These are phyloP conservation scores for Leccinellum rugosiceps DNA, from an alignment of 768 basidiomycete genomes.

Conservation along the genomic window DNA sequence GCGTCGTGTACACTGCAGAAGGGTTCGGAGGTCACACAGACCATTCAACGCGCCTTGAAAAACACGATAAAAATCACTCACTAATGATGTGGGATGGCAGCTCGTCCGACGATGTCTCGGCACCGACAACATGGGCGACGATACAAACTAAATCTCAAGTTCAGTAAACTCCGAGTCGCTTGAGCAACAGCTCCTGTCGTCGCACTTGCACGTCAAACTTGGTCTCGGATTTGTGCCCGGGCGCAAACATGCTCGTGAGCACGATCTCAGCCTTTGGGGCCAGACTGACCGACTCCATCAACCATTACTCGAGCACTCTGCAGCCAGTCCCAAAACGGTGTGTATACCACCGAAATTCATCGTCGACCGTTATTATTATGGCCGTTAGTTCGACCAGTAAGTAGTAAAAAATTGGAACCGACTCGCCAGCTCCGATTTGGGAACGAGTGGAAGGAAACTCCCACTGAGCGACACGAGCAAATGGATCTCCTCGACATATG, in stretches of 20 bases:
- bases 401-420: neutral
- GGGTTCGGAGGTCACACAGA: too few species aligned
- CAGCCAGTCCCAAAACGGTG: conserved; percentile 69
- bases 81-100: too few species aligned
- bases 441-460: conserved; percentile 65
- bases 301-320: conserved; percentile 61
- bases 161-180: conserved; percentile 79
- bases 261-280: conserved; percentile 61
- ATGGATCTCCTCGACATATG: conserved; percentile 75
- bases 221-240: conserved; percentile 51
- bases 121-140: conserved; percentile 63
- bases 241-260: conserved; percentile 50
- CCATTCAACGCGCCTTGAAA: too few species aligned
- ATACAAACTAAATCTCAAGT: conserved; percentile 65
- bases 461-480: conserved; percentile 72
- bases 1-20: too few species aligned
- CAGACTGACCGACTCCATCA: conserved; percentile 54
- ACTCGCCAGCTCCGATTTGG: conserved; percentile 76
- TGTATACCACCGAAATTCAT: conserved; percentile 84
- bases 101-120: too few species aligned
- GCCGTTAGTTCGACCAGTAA: neutral
- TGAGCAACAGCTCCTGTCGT: conserved; percentile 54
- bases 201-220: conserved; percentile 60
- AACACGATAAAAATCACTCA: too few species aligned
- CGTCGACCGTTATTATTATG: conserved; percentile 34